phyloP scores from a whole-genome alignment of 352 stramenopile species.

The Globisporangium solare region DNA sequence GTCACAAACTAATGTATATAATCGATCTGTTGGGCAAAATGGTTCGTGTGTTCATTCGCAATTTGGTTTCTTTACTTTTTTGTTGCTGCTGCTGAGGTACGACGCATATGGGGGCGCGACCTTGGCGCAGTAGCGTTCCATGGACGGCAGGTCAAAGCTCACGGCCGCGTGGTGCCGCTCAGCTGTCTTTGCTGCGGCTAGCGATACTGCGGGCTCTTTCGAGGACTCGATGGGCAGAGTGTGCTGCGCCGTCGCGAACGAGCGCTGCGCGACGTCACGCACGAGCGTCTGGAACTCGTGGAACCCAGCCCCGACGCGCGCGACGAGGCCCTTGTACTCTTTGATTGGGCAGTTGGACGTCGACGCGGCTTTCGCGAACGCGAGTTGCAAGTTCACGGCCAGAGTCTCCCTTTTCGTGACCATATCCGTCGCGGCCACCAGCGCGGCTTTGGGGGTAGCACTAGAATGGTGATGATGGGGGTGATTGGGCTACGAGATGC shows the following conservation, averaged over 20 bases:
- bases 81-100: conserved; percentile 34
- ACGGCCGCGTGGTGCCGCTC: conserved; percentile 12
- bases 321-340: conserved; percentile 47
- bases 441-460: neutral
- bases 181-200: neutral
- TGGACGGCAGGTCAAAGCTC: conserved; percentile 55
- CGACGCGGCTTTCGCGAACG: conserved; percentile 32
- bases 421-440: conserved; percentile 22
- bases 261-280: conserved; percentile 13
- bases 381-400: conserved; percentile 28
- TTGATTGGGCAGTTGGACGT: conserved; percentile 25
- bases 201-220: neutral
- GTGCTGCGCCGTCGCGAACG: neutral
- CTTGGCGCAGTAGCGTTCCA: conserved; percentile 57
- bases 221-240: too few species aligned
- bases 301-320: conserved; percentile 31
- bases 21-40: neutral
- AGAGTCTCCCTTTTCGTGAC: conserved; percentile 40
- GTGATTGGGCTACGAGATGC: neutral
- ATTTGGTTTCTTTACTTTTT: conserved; percentile 10
- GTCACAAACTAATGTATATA: too few species aligned
- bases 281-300: conserved; percentile 36
- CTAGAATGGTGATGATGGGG: neutral
- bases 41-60: neutral
- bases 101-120: conserved; percentile 59